Evolutionary conservation across 257 asterid species (phyloP).

Genomic region (Nicotiana noctiflora): DNA sequence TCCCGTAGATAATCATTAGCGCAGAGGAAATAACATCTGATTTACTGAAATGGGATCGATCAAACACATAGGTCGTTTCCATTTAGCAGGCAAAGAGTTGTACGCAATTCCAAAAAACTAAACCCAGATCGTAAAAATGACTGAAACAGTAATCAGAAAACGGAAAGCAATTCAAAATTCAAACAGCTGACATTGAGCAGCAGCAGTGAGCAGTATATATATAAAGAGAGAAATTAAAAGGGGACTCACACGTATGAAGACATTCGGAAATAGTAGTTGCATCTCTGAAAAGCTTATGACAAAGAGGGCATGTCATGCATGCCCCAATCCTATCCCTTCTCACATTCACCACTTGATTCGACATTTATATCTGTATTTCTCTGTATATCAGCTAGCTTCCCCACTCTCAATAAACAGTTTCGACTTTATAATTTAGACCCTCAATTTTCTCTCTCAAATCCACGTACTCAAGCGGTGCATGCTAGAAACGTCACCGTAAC

Average conservation of each 20-base stretch:
- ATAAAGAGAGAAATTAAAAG: background rate
- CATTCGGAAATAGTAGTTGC: constrained; percentile 96
- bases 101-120: background rate
- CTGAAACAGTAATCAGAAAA: background rate
- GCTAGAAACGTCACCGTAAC: constrained; percentile 23
- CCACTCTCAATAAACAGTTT: background rate
- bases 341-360: constrained; percentile 83
- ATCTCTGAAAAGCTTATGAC: constrained; percentile 73
- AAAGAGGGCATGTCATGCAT: constrained; percentile 99
- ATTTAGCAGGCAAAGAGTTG: background rate
- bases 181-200: background rate
- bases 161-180: background rate
- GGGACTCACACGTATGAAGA: constrained; percentile 84
- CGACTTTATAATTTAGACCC: constrained; percentile 3
- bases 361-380: constrained; percentile 35
- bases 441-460: constrained; percentile 30
- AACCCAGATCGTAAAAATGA: constrained; percentile 5
- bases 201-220: too few species aligned
- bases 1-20: background rate
- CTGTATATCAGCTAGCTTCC: background rate
- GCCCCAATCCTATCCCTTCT: constrained; percentile 67
- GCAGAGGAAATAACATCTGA: background rate
- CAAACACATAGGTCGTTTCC: background rate
- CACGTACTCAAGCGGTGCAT: constrained; percentile 12
- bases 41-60: background rate